Percentiles rank a stretch among this genome's conserved stretches.
Evolutionary conservation across 2,329 filamentous ascomycete species (phyloP).

Genomic region (Fusarium cicatricum): DNA sequence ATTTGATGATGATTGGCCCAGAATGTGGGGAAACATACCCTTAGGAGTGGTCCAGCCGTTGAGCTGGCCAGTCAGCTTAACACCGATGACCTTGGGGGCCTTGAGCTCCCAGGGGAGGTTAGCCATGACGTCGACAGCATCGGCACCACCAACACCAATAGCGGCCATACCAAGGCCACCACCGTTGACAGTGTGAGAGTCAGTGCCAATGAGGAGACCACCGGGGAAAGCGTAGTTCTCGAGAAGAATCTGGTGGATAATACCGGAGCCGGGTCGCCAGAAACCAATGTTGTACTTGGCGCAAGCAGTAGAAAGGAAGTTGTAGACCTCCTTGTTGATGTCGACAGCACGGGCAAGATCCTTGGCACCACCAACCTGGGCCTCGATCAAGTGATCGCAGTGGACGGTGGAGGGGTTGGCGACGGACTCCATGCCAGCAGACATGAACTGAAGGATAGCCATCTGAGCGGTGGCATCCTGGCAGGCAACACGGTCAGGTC

Average conservation of each 20-base stretch:
- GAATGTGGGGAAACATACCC: conserved; percentile 61
- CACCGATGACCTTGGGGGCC: conserved; percentile 95
- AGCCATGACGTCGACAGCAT: conserved; percentile 98
- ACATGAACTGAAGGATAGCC: conserved; percentile 99
- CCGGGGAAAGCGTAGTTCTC: conserved; percentile 99
- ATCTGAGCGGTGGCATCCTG: conserved; percentile 99
- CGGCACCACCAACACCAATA: conserved; percentile 97
- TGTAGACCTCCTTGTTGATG: conserved; percentile 99
- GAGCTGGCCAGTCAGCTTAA: conserved; percentile 89
- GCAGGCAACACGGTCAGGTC: conserved; percentile 97
- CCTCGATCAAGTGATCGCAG: conserved; percentile 99
- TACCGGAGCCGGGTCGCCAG: conserved; percentile 98
- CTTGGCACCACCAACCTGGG: conserved; percentile 90
- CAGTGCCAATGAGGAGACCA: conserved; percentile 96
- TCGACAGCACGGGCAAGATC: conserved; percentile 89
- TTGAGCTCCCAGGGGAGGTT: conserved; percentile 98
- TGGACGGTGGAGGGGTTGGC: conserved; percentile 96
- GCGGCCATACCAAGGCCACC: conserved; percentile 95
- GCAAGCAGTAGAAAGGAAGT: conserved; percentile 92
- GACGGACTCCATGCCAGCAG: conserved; percentile 93
- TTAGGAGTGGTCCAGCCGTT: conserved; percentile 94
- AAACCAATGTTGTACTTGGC: conserved; percentile 99
- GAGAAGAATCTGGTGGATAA: conserved; percentile 98
- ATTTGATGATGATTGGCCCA: background rate
- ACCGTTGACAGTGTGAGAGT: conserved; percentile 97